Percentiles rank a stretch among this genome's conserved stretches.
phyloP scores from a whole-genome alignment of 139 green algal genomes.

The Eudorina sp. region DNA sequence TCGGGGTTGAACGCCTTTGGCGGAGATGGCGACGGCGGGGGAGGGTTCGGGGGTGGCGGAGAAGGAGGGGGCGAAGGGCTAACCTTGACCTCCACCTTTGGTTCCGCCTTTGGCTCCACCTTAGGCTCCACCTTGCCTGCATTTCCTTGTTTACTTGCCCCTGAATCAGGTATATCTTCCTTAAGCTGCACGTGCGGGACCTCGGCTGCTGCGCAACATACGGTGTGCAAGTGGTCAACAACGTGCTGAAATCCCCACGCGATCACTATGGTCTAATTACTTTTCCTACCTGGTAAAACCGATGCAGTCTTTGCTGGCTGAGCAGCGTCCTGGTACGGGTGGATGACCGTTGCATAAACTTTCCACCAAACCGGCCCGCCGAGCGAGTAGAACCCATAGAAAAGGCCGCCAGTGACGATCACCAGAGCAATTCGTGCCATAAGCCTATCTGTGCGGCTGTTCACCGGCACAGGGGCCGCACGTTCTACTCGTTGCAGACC shows the following conservation, averaged over 20 bases:
- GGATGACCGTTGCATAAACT: conserved; percentile 61
- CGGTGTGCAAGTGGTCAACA: no score
- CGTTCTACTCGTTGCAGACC: not conserved
- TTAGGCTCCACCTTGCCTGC: not conserved
- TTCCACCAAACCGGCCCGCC: conserved; percentile 57
- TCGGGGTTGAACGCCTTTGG: conserved; percentile 42
- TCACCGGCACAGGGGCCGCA: conserved; percentile 16
- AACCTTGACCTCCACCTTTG: not conserved
- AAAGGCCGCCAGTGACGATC: conserved; percentile 41
- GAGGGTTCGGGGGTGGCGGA: not conserved
- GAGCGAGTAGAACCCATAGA: conserved; percentile 52
- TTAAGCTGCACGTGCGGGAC: no score
- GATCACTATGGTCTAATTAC: no score
- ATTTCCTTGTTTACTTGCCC: no score
- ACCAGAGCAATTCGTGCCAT: conserved; percentile 56
- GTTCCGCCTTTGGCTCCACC: not conserved
- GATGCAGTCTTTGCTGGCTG: not conserved
- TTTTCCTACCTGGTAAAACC: no score
- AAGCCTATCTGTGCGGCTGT: conserved; percentile 49
- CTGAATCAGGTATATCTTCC: no score
- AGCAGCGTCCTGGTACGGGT: conserved; percentile 49
- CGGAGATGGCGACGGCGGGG: not conserved
- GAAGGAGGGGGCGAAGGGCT: not conserved
- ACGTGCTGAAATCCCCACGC: no score
- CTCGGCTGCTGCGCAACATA: no score